A percentile compares a stretch with the other conserved stretches of the same genome.
phyloP scores from a whole-genome alignment of 192 early-diverging fungal species.

The Coemansia guatemalensis region DNA sequence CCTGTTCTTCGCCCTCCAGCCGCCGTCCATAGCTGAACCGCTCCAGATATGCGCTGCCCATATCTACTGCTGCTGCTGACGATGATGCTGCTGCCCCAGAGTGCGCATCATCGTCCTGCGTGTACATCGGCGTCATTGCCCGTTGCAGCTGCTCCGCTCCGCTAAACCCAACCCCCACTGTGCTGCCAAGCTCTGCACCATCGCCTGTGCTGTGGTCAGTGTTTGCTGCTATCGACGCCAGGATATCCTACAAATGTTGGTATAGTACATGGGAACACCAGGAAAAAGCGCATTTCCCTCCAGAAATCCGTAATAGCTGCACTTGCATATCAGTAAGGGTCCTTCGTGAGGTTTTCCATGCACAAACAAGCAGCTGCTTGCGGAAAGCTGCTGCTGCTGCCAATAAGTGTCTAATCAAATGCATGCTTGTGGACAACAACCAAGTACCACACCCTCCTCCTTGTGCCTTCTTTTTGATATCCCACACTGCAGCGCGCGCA shows the following conservation, averaged over 20 bases:
- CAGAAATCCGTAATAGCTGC: too few relatives aligned
- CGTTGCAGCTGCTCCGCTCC: slow-evolving; percentile 16
- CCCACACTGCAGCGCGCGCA: too few relatives aligned
- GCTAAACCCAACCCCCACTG: slow-evolving; percentile 1
- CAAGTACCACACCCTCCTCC: too few relatives aligned
- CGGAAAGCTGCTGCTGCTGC: too few relatives aligned
- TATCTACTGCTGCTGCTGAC: slow-evolving; percentile 8
- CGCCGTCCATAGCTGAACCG: slow-evolving; percentile 4
- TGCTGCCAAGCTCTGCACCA: background rate
- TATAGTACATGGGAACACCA: too few relatives aligned
- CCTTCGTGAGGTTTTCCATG: too few relatives aligned
- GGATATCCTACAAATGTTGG: slow-evolving; percentile 18
- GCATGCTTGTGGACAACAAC: too few relatives aligned
- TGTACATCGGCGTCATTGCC: slow-evolving; percentile 52
- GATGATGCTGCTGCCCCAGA: slow-evolving; percentile 9
- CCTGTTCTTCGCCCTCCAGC: background rate
- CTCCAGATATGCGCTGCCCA: slow-evolving; percentile 4
- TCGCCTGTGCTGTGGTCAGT: background rate
- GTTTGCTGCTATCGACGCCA: slow-evolving; percentile 25
- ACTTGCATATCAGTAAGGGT: too few relatives aligned
- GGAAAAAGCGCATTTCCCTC: too few relatives aligned
- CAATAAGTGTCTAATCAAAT: too few relatives aligned
- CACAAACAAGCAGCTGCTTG: too few relatives aligned
- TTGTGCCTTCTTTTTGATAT: too few relatives aligned
- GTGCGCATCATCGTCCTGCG: slow-evolving; percentile 37